Percentiles rank a stretch among this genome's conserved stretches.
These are phyloP conservation scores for Globisporangium irregulare DNA, from an alignment of 352 stramenopile species.

Conservation along the genomic window DNA sequence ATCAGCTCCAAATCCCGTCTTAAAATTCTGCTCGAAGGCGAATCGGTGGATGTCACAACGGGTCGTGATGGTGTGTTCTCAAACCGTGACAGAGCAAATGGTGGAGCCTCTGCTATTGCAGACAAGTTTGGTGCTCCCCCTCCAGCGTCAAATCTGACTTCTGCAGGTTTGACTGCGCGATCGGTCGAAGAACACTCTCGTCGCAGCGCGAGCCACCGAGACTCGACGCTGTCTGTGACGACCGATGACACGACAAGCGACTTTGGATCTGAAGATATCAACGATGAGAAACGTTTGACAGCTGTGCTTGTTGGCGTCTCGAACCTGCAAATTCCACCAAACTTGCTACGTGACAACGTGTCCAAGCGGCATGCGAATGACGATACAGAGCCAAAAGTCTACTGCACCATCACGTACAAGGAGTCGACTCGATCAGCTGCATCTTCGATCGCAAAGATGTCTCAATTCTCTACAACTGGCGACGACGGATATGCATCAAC, in stretches of 20 bases:
- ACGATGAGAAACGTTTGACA: constrained; percentile 64
- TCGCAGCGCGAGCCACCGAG: constrained; percentile 5
- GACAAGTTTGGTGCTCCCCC: constrained; percentile 6
- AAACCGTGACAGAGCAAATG: constrained; percentile 6
- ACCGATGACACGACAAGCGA: constrained; percentile 71
- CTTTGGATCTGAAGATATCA: constrained; percentile 53
- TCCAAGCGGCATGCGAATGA: constrained; percentile 22
- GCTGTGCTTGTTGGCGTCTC: constrained; percentile 73
- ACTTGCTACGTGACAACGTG: constrained; percentile 36
- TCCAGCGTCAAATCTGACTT: constrained; percentile 16
- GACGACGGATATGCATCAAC: constrained; percentile 6
- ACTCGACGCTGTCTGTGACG: constrained; percentile 40
- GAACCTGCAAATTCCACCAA: constrained; percentile 57
- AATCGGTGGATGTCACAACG: constrained; percentile 71
- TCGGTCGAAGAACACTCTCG: constrained; percentile 17
- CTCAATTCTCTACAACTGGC: constrained; percentile 15
- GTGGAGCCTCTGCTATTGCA: not conserved
- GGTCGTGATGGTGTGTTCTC: constrained; percentile 29
- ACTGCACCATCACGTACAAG: constrained; percentile 80
- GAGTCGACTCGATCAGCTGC: constrained; percentile 72
- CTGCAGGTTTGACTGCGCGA: constrained; percentile 28
- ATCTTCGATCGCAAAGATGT: constrained; percentile 59
- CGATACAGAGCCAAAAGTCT: constrained; percentile 58
- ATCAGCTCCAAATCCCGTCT: constrained; percentile 67
- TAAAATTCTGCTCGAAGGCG: constrained; percentile 60